A percentile compares a stretch with the other conserved stretches of the same genome.
Conservation (phyloP, 352 stramenopile species). For the Globisporangium acanthophoron region DNA sequence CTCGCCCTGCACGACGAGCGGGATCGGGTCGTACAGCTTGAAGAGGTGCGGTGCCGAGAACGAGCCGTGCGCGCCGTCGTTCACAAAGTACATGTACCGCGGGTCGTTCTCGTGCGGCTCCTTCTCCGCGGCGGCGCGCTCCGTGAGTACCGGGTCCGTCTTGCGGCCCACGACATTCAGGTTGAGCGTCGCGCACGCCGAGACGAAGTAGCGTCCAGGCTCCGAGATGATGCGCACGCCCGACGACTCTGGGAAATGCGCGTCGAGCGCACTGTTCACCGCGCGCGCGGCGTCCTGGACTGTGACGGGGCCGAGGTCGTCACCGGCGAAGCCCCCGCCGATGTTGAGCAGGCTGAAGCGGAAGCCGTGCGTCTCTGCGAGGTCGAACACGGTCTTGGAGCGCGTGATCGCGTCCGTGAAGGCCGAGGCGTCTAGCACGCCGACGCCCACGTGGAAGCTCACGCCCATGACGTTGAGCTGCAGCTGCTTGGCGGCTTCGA, state of each 20-base stretch:
- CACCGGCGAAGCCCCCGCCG: slow-evolving; percentile 79
- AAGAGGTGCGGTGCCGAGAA: slow-evolving; percentile 39
- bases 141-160: slow-evolving; percentile 24
- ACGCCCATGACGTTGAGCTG: slow-evolving; percentile 75
- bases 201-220: slow-evolving; percentile 86
- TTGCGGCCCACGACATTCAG: slow-evolving; percentile 69
- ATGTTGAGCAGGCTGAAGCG: slow-evolving; percentile 80
- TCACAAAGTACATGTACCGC: slow-evolving; percentile 52
- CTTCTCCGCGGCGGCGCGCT: slow-evolving; percentile 3
- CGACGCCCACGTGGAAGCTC: slow-evolving; percentile 86
- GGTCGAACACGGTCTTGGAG: slow-evolving; percentile 55
- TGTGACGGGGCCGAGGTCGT: slow-evolving; percentile 35
- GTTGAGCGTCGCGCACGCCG: slow-evolving; percentile 57
- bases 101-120: slow-evolving; percentile 20
- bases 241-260: slow-evolving; percentile 34
- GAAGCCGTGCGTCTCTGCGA: slow-evolving; percentile 51
- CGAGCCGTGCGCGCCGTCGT: slow-evolving; percentile 40
- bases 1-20: slow-evolving; percentile 10
- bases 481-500: slow-evolving; percentile 49
- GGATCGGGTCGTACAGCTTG: slow-evolving; percentile 21
- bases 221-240: slow-evolving; percentile 84
- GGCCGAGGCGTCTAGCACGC: slow-evolving; percentile 59
- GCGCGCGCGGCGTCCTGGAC: slow-evolving; percentile 33
- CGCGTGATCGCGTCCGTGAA: slow-evolving; percentile 78
- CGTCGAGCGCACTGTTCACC: slow-evolving; percentile 34